Base-by-base conservation (phyloP, 306 rosid species). In the Pterocarpus macrocarpus region DNA sequence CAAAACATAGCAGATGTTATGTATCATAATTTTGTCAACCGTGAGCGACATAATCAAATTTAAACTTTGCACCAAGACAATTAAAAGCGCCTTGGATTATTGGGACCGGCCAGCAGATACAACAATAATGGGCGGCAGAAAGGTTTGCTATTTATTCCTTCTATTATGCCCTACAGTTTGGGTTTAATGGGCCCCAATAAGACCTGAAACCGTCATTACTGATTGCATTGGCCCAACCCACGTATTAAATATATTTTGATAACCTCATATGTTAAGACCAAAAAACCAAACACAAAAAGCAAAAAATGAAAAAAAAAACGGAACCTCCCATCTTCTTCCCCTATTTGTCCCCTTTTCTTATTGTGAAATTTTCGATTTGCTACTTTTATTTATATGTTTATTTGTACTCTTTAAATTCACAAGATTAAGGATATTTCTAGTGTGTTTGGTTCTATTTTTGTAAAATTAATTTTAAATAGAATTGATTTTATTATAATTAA, bases 151-250 rank as follows among this genome's bases (percentile, higher is more conserved):
- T 79, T 79, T 61, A 71, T 66, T 68, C 39, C 70, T 52, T 33
- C 53, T 50, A 58, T 71, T 30, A 2, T 58, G 56, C 71, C 73
- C 59, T 44, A 11, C 64, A 38, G 45, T 36, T 65, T 83, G 80
- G 83, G 77, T 76, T 53, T 71, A 14, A 76, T 63, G 82, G 85
- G 66, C 69, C 79, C 85, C 82, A 43, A 35, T 11, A 6, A 8
- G 14, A 76, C 64, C 17, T 62, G 43, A 59, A 68, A 12, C 50
- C 73, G 64, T 57, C 44, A 17, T 17, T 4, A 9, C 73, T 38
- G 45, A 38, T 12, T 67, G 9, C 28, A 59, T 57, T 67, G 75
- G 85, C 88, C 88, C 85, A 85, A 76, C 75, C 82, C 79, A 82
- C 14, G 32, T 64, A 50, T 43, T 17, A 8, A 58, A 35, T 55